Percentiles rank a stretch among this genome's conserved stretches.
phyloP scores from a whole-genome alignment of 441 rosid genomes.

The Eruca vesicaria region DNA sequence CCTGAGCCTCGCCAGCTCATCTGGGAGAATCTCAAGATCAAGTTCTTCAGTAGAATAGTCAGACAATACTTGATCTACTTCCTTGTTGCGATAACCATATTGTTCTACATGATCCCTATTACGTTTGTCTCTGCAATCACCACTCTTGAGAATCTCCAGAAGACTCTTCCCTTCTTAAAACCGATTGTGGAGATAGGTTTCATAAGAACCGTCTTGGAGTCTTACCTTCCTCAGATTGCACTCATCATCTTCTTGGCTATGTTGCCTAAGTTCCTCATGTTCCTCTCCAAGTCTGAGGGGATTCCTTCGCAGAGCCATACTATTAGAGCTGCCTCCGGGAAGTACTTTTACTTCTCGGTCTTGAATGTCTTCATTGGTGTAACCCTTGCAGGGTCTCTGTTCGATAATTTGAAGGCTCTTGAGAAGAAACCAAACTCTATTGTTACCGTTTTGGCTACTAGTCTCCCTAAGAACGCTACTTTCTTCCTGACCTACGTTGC shows the following conservation, averaged over 20 bases:
- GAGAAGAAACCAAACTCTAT: slow-evolving; percentile 41
- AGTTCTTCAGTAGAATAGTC: slow-evolving; percentile 46
- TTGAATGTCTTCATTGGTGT: slow-evolving; percentile 86
- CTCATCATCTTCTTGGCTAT: slow-evolving; percentile 62
- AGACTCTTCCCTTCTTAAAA: slow-evolving; percentile 67
- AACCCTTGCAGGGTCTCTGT: slow-evolving; percentile 68
- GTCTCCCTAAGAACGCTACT: slow-evolving; percentile 74
- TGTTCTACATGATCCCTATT: slow-evolving; percentile 84
- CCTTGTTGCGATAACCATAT: slow-evolving; percentile 61
- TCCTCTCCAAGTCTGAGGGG: slow-evolving; percentile 83
- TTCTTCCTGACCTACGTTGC: slow-evolving; percentile 90
- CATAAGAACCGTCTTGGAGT: slow-evolving; percentile 63
- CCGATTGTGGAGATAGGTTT: slow-evolving; percentile 43
- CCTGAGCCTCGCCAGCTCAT: slow-evolving; percentile 67
- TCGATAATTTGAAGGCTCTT: slow-evolving; percentile 45
- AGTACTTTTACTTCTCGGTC: slow-evolving; percentile 76
- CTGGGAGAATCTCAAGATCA: slow-evolving; percentile 66
- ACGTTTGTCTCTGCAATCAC: slow-evolving; percentile 65
- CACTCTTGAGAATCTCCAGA: slow-evolving; percentile 68
- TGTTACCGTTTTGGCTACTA: slow-evolving; percentile 41
- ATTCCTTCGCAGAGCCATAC: slow-evolving; percentile 44
- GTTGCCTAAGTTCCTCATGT: slow-evolving; percentile 72
- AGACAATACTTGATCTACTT: slow-evolving; percentile 53
- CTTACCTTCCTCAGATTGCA: slow-evolving; percentile 88
- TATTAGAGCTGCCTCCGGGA: slow-evolving; percentile 79